Evolutionary conservation across 371 early-diverging fungal species (phyloP).

Genomic region (Circinella umbellata): DNA sequence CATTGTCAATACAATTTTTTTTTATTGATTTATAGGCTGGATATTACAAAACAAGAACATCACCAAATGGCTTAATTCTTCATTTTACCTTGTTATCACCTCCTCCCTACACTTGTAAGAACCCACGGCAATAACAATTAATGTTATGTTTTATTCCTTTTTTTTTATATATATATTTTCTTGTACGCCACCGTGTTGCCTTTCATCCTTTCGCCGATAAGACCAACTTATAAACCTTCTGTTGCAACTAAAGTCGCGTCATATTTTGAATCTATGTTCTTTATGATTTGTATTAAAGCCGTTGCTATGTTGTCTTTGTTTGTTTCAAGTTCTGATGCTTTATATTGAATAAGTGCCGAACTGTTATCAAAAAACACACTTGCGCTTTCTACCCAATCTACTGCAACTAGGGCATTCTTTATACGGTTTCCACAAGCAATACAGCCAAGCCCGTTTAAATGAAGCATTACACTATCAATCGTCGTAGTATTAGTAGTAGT

Average conservation of each 20-base stretch:
- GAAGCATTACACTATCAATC: slow-evolving; percentile 14
- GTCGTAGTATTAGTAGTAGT: neutral
- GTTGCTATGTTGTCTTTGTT: neutral
- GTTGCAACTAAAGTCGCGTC: neutral
- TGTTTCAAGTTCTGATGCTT: neutral
- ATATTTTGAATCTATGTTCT: slow-evolving; percentile 12
- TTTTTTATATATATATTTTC: too few species aligned
- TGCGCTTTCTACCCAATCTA: slow-evolving; percentile 33
- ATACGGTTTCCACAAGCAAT: slow-evolving; percentile 58
- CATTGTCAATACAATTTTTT: too few species aligned
- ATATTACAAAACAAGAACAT: too few species aligned
- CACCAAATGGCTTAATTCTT: too few species aligned
- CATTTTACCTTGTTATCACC: too few species aligned
- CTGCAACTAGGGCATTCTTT: slow-evolving; percentile 31
- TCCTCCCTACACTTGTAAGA: too few species aligned
- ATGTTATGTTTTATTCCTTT: too few species aligned
- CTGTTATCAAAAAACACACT: slow-evolving; percentile 46
- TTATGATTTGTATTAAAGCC: neutral
- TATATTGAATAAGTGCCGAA: slow-evolving; percentile 29
- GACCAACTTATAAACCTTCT: neutral
- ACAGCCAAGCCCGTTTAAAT: slow-evolving; percentile 52
- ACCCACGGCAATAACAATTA: too few species aligned
- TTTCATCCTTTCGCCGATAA: neutral
- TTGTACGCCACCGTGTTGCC: too few species aligned
- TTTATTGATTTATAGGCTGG: too few species aligned